Evolutionary conservation across 2,329 filamentous ascomycete genomes (phyloP), one percentile per base, ranked within the genome.

Genomic region (Penicillium frequentans): DNA sequence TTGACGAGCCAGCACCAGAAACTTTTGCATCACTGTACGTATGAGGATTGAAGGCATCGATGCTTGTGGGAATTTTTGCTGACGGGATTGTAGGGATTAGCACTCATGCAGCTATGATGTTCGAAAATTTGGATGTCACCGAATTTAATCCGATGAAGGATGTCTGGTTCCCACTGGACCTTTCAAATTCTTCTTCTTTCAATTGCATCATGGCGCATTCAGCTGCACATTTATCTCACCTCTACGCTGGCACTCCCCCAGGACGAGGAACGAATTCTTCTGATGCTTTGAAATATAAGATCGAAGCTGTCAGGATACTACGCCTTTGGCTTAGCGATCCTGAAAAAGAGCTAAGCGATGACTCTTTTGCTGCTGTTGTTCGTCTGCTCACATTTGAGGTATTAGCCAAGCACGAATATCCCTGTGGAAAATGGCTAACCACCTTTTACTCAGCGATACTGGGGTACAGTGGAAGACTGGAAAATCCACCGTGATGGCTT

Each of bases 141-240:
- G 61, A 51, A 14, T 76, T 77, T 49, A 74, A 75, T 54, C 69
- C 75, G 1, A 75, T 77, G 70, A 70, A 70, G 14, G 74, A 77
- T 46, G 72, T 77, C 29, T 77, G 73, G 71, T 64, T 75, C 26
- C 74, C 75, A 0, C 58, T 77, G 2, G 75, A 77, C 46, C 61
- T 77, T 16, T 77, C 75, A 5, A 77, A 77, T 52, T 68, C 73
- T 2, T 73, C 75, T 5, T 75, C 74, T 1, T 77, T 77, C 59
- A 75, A 77, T 42, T 70, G 68, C 19, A 70, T 76, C 42, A 75
- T 77, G 73, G 75, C 75, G 1, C 75, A 77, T 54, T 71, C 75
- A 2, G 75, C 75, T 1, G 73, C 74, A 0, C 75, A 77, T 47
- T 56, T 77, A 1, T 66, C 72, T 33, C 66, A 73, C 3, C 65